Conservation (phyloP, 2,329 filamentous ascomycete genomes). For the Nemania sp. region DNA sequence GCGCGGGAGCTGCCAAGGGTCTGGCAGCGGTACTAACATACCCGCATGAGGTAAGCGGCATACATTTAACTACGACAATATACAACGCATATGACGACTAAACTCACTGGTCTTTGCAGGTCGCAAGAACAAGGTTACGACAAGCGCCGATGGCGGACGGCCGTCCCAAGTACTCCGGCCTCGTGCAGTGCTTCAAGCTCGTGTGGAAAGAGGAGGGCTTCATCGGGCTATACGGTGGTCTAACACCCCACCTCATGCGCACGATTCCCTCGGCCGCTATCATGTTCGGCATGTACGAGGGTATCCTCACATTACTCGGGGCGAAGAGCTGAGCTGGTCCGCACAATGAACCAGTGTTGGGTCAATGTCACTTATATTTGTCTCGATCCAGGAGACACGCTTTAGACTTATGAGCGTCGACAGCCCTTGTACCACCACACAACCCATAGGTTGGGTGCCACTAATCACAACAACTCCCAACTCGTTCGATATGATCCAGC, state of each 20-base stretch:
- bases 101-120: conserved; percentile 57
- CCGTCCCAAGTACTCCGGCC: conserved; percentile 85
- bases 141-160: conserved; percentile 82
- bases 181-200: conserved; percentile 88
- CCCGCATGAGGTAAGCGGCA: conserved; percentile 79
- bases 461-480: conserved; percentile 21
- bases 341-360: background rate
- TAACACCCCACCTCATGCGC: conserved; percentile 90
- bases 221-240: conserved; percentile 85
- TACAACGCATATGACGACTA: background rate
- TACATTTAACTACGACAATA: background rate
- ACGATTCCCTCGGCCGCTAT: conserved; percentile 94
- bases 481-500: background rate
- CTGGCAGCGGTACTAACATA: conserved; percentile 87
- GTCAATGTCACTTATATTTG: no score
- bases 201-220: conserved; percentile 92
- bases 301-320: conserved; percentile 58
- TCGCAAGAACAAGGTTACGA: conserved; percentile 84
- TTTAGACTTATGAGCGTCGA: background rate
- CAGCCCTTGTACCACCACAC: conserved; percentile 17
- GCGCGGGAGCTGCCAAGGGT: conserved; percentile 87
- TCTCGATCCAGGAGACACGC: background rate
- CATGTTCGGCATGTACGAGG: conserved; percentile 92
- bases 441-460: background rate
- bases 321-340: conserved; percentile 47